phyloP scores from a whole-genome alignment of 805 yeast species.

The Isabelozyma pseudorhagii region DNA sequence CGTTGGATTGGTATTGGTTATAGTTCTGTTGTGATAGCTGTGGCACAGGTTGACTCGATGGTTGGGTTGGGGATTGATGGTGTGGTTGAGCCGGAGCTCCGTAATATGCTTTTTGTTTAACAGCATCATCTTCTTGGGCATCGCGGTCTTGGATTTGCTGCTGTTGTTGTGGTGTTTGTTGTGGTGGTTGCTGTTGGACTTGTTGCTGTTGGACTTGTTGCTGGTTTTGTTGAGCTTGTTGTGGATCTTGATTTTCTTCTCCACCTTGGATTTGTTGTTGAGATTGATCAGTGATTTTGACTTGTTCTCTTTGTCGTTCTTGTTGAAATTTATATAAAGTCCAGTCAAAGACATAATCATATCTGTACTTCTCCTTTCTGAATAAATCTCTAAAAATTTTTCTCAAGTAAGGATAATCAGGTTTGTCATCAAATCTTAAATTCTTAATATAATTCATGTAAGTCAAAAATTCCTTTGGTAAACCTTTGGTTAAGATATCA shows the following conservation, averaged over 20 bases:
- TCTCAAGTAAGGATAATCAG: slow-evolving; percentile 87
- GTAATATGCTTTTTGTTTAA: not conserved
- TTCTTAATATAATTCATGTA: slow-evolving; percentile 88
- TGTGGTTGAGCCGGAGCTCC: slow-evolving; percentile 1
- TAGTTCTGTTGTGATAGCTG: slow-evolving; percentile 14
- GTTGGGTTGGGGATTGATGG: slow-evolving; percentile 8
- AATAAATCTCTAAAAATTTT: slow-evolving; percentile 87
- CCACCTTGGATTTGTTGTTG: slow-evolving; percentile 15
- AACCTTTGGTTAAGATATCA: slow-evolving; percentile 82
- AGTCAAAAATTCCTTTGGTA: slow-evolving; percentile 85
- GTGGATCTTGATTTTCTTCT: slow-evolving; percentile 6
- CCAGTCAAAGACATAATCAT: slow-evolving; percentile 97
- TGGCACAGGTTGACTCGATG: slow-evolving; percentile 15
- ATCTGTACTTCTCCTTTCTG: slow-evolving; percentile 81
- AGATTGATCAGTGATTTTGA: slow-evolving; percentile 26
- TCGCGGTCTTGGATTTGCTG: slow-evolving; percentile 12
- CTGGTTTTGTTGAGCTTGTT: slow-evolving; percentile 3
- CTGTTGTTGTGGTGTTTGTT: slow-evolving; percentile 10
- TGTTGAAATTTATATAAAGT: slow-evolving; percentile 76
- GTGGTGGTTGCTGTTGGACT: slow-evolving; percentile 12
- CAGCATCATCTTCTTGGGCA: slow-evolving; percentile 9
- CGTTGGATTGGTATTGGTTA: slow-evolving; percentile 2
- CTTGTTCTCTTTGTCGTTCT: slow-evolving; percentile 51
- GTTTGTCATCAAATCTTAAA: slow-evolving; percentile 91
- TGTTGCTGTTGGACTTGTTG: slow-evolving; percentile 13